Percentiles rank a stretch among this genome's conserved stretches.
Conservation (phyloP, 1,284 basidiomycete genomes). For the Cryptococcus hybrid region DNA sequence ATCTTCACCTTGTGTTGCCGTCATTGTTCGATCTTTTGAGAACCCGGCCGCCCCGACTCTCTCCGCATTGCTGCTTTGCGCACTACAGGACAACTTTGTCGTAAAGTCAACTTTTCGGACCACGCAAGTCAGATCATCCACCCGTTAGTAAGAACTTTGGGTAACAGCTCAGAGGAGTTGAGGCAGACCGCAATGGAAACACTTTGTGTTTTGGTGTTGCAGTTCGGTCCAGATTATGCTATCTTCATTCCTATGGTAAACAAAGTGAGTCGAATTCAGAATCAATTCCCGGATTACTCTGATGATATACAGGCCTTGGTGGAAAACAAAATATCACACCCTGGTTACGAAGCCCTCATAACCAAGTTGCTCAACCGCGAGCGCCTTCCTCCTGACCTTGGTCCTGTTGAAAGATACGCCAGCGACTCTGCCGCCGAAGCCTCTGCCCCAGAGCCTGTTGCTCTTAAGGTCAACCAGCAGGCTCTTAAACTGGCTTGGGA, state of each 20-base stretch:
- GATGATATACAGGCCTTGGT: conserved; percentile 62
- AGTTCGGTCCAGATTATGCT: conserved; percentile 94
- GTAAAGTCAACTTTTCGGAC: conserved; percentile 97
- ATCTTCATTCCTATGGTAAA: conserved; percentile 97
- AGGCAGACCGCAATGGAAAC: conserved; percentile 89
- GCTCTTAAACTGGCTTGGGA: conserved; percentile 99
- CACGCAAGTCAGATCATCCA: conserved; percentile 97
- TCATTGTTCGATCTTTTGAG: conserved; percentile 91
- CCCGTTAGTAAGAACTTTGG: conserved; percentile 85
- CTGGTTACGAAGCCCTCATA: conserved; percentile 84
- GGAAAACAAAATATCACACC: conserved; percentile 76
- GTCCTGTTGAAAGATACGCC: conserved; percentile 51
- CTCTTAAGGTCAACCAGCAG: conserved; percentile 95
- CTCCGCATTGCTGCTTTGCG: conserved; percentile 87
- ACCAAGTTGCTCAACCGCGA: conserved; percentile 90
- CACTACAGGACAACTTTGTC: conserved; percentile 86
- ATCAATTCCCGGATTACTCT: background rate
- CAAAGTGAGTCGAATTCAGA: conserved; percentile 61
- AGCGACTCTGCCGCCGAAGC: conserved; percentile 31
- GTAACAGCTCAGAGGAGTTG: conserved; percentile 73
- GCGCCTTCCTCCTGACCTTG: conserved; percentile 67
- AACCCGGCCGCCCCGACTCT: conserved; percentile 68
- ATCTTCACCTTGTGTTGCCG: conserved; percentile 92
- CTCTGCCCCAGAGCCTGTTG: conserved; percentile 64
- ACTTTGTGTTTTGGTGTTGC: conserved; percentile 84